Base-by-base conservation (phyloP, 2,329 filamentous ascomycete genomes). In the Teratosphaeria zuluensis region DNA sequence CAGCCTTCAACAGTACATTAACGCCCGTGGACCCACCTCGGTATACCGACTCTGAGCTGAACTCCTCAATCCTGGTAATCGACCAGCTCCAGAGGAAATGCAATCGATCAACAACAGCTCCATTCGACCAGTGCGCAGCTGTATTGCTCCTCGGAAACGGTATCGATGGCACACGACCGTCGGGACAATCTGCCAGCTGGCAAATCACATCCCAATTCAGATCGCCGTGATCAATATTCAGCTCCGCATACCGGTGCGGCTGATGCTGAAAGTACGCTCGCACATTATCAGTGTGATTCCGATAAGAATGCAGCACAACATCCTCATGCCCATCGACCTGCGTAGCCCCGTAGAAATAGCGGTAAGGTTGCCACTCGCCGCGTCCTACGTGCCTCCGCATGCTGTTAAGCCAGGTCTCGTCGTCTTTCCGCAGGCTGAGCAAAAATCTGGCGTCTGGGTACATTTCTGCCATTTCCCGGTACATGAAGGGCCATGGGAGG, bases 401-500 rank as follows among this genome's bases (percentile, higher is more conserved):
- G 38, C 64, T 68, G 16, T 60, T 59, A 54, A 70, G 56, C 68
- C 68, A 70, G 1, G 64, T 66, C 42, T 66, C 62, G 51, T 69
- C 66, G 54, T 70, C 65, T 57, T 64, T 66, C 14, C 68, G 58
- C 31, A 69, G 56, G 56, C 66, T 69, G 8, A 70, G 61, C 8
- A 70, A 53, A 53, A 70, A 70, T 28, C 66, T 69, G 21, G 66
- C 61, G 51, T 66, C 63, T 4, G 68, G 67, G 46, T 68, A 68
- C 53, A 64, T 33, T 28, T 65, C 63, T 16, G 64, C 66, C 65
- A 70, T 66, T 53, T 69, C 63, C 8, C 59, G 61, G 60, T 69
- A 69, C 59, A 69, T 57, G 31, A 65, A 62, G 9, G 68, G 63
- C 68, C 68, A 70, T 0, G 67, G 68, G 32, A 70, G 56, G 58